Conservation (phyloP, 768 basidiomycete species). For the Panus rudis region DNA sequence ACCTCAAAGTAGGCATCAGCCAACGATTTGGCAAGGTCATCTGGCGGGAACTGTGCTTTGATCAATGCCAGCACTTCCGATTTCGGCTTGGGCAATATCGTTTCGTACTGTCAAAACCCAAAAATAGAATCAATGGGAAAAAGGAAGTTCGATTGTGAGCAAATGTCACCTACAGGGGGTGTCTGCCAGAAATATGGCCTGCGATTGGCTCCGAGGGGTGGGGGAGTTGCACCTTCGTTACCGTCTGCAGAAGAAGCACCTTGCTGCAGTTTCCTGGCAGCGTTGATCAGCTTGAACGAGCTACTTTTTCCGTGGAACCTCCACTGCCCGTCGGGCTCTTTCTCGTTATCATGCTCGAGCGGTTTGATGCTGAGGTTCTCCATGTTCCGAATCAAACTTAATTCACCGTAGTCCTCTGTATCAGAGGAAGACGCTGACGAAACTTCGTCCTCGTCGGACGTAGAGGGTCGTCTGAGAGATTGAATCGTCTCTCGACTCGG, state of each 20-base stretch:
- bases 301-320: slow-evolving; percentile 63
- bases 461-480: slow-evolving; percentile 10
- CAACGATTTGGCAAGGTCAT: slow-evolving; percentile 42
- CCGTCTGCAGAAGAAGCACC: slow-evolving; percentile 26
- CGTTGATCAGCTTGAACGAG: slow-evolving; percentile 45
- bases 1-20: slow-evolving; percentile 59
- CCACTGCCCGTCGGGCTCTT: slow-evolving; percentile 32
- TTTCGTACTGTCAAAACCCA: too few species aligned
- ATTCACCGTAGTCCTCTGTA: slow-evolving; percentile 21
- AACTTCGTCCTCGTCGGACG: slow-evolving; percentile 31
- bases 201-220: slow-evolving; percentile 20
- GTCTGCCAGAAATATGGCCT: slow-evolving; percentile 53
- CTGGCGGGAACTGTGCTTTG: slow-evolving; percentile 28
- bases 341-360: slow-evolving; percentile 25
- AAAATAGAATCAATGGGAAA: too few species aligned
- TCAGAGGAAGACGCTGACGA: background rate
- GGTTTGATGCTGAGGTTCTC: slow-evolving; percentile 31
- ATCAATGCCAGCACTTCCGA: too few species aligned
- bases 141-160: too few species aligned
- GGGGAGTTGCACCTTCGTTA: slow-evolving; percentile 7
- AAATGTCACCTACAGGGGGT: slow-evolving; percentile 37
- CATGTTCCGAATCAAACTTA: slow-evolving; percentile 32
- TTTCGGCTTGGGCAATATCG: too few species aligned
- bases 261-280: slow-evolving; percentile 47
- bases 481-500: background rate